These are phyloP conservation scores for Syzygium grande DNA, from an alignment of 345 rosid species.

Conservation along the genomic window DNA sequence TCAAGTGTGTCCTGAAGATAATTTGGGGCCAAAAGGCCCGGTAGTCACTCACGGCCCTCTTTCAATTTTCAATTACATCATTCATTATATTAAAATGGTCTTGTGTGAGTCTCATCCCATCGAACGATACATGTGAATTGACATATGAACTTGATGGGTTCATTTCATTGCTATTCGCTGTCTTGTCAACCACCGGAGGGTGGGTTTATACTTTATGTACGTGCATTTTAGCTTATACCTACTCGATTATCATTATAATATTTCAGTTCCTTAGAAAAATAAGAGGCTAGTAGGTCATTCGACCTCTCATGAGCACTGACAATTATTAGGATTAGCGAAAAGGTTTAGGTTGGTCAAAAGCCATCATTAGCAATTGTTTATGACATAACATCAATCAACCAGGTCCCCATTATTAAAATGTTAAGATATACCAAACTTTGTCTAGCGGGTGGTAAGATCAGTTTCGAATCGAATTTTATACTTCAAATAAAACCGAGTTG, in stretches of 20 bases:
- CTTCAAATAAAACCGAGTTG: neutral
- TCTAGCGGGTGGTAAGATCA: neutral
- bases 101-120: rapidly evolving
- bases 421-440: neutral
- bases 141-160: neutral
- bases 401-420: neutral
- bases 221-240: neutral
- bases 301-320: neutral
- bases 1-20: neutral
- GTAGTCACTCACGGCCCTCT: neutral
- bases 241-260: neutral
- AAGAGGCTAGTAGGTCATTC: neutral
- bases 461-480: neutral
- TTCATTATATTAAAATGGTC: neutral
- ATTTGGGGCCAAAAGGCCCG: neutral
- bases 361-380: neutral
- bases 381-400: neutral
- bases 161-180: neutral
- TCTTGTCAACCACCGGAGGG: too few relatives aligned
- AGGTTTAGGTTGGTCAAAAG: neutral
- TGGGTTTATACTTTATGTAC: too few relatives aligned
- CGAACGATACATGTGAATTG: neutral
- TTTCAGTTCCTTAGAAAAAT: neutral
- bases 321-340: neutral
- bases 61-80: neutral